Base-by-base conservation (phyloP, 495 filamentous ascomycete species). In the Trichoderma gamsii region DNA sequence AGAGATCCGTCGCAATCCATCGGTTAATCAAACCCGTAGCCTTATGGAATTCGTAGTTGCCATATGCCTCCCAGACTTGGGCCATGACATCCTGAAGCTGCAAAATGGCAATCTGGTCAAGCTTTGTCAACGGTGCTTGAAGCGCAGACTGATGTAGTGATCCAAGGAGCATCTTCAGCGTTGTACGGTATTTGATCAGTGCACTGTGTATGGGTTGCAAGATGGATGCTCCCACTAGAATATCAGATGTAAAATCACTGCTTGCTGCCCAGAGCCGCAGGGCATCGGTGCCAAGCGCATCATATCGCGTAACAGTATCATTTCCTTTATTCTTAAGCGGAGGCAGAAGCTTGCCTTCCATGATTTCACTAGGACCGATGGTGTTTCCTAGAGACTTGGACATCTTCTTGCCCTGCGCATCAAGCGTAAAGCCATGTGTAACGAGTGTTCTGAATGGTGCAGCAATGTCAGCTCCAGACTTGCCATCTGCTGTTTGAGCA, bases 361-460 rank as follows among this genome's bases (percentile, higher is more conserved):
- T 93, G 71, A 99, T 92, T 69, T 96, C 79, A 63, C 87, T 83
- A 0, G 95, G 93, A 0, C 86, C 82, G 67, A 97, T 86, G 59
- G 89, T 84, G 73, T 99, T 98, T n/a, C 96, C 95, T 18, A 97
- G 80, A 2, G 92, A 97, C 76, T 99, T 99, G 76, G 92, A 97
- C 95, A 99, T 99, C 75, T 99, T 99, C 70, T 89, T 91, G 27
- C 94, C 94, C 13, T 89, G 78, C 68, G 90, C 84, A 70, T 98
- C 94, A 1, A 99, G 82, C 3, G 91, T 93, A 72, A 99, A 99
- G 0, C 95, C 95, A 75, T 99, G 95, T 0, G 95, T 99, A 70
- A 98, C 89, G 16, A 98, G 82, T 41, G 86, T 89, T 69, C 86
- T 89, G 81, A 92, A 99, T 0, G 95, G 96, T 51, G 70, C 77